Conservation (phyloP, 805 yeast species). For the Pichia ethanolica region DNA sequence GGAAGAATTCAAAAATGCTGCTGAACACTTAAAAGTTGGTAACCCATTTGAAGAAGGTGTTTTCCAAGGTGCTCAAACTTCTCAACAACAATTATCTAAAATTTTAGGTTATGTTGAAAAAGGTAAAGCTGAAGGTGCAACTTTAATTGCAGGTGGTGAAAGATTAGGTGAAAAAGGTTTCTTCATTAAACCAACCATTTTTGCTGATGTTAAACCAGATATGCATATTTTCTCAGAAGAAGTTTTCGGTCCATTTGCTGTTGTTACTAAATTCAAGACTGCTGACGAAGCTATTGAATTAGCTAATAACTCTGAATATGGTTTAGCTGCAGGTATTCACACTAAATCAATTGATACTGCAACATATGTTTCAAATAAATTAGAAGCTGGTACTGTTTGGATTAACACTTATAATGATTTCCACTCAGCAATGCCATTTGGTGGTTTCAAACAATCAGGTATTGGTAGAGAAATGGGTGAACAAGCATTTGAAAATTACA, state of each 20-base stretch:
- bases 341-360: conserved; percentile 63
- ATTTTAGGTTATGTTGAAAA: conserved; percentile 54
- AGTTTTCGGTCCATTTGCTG: conserved; percentile 86
- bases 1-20: conserved; percentile 43
- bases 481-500: conserved; percentile 58
- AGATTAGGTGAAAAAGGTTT: conserved; percentile 63
- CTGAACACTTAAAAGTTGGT: conserved; percentile 57
- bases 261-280: conserved; percentile 63
- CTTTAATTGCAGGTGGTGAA: conserved; percentile 75
- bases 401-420: conserved; percentile 67
- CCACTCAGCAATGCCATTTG: conserved; percentile 62
- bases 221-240: conserved; percentile 80
- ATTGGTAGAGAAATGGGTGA: conserved; percentile 69
- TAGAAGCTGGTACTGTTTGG: conserved; percentile 80
- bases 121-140: conserved; percentile 65
- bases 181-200: conserved; percentile 76
- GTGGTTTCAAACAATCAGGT: conserved; percentile 65
- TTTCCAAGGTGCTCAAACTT: conserved; percentile 73
- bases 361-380: conserved; percentile 53
- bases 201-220: conserved; percentile 69
- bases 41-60: conserved; percentile 66
- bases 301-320: conserved; percentile 75
- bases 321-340: conserved; percentile 86
- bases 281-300: conserved; percentile 65
- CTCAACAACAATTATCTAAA: conserved; percentile 57